Evolutionary conservation across 2,329 filamentous ascomycete species (phyloP).

Genomic region (Cryphonectria carpinicola): DNA sequence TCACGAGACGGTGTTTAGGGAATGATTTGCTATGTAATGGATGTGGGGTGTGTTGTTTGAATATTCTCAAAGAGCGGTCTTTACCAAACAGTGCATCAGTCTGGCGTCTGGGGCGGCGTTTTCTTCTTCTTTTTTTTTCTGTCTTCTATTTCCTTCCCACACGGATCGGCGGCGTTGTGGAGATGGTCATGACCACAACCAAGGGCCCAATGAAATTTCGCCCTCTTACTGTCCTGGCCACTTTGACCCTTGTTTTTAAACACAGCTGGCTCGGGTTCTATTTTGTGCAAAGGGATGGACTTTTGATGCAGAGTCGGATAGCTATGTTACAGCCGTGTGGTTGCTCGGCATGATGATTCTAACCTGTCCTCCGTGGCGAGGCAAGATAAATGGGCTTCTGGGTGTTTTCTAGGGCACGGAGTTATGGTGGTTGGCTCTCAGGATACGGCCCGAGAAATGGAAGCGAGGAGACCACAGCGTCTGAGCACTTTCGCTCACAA

Average conservation of each 20-base stretch:
- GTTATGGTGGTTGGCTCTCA: slow-evolving; percentile 19
- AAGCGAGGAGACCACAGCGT: slow-evolving; percentile 10
- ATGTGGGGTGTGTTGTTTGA: slow-evolving; percentile 16
- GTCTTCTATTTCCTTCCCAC: not conserved
- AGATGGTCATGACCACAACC: slow-evolving; percentile 11
- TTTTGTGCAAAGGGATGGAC: not conserved
- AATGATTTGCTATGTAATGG: slow-evolving; percentile 13
- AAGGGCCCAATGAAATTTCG: not conserved
- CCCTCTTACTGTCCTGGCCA: not conserved
- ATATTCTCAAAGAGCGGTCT: slow-evolving; percentile 29
- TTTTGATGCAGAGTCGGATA: not conserved
- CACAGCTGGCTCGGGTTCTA: not conserved
- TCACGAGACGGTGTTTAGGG: slow-evolving; percentile 23
- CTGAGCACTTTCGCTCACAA: slow-evolving; percentile 22
- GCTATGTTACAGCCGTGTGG: slow-evolving; percentile 18
- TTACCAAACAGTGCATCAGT: slow-evolving; percentile 28
- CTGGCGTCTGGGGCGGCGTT: slow-evolving; percentile 28
- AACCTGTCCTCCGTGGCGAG: slow-evolving; percentile 14
- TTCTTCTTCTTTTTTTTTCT: not conserved
- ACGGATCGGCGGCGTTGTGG: slow-evolving; percentile 25
- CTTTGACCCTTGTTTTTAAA: not conserved
- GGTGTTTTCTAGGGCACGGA: slow-evolving; percentile 23
- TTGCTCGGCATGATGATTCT: slow-evolving; percentile 20
- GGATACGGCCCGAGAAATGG: slow-evolving; percentile 12
- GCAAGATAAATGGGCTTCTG: slow-evolving; percentile 13